phyloP scores from a whole-genome alignment of 495 filamentous ascomycete genomes.

The Aspergillus carlsbadensis region DNA sequence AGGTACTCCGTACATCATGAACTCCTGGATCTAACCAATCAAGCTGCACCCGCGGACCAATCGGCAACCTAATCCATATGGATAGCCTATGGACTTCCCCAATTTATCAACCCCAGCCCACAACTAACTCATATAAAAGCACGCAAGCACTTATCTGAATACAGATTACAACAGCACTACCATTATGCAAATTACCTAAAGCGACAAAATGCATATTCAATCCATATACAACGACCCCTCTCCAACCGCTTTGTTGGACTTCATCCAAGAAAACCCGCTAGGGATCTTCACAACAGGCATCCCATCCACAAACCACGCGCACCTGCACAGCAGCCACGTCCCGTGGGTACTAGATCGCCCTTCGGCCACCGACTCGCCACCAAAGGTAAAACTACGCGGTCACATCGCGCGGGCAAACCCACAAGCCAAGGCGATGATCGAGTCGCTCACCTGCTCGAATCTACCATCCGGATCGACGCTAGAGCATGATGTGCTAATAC shows the following conservation, averaged over 20 bases:
- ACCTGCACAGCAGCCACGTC: conserved; percentile 53
- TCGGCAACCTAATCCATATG: too few species aligned
- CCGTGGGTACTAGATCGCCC: conserved; percentile 49
- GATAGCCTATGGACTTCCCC: too few species aligned
- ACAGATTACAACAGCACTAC: too few species aligned
- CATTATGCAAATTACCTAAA: too few species aligned
- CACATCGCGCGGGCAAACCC: conserved; percentile 56
- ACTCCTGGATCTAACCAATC: too few species aligned
- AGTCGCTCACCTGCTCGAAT: conserved; percentile 26
- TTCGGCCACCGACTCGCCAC: conserved; percentile 20
- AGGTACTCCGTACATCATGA: too few species aligned
- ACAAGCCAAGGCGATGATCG: conserved; percentile 52
- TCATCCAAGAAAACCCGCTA: conserved; percentile 51
- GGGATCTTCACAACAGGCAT: conserved; percentile 56
- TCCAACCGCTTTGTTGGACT: background rate
- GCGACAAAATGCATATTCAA: too few species aligned
- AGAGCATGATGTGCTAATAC: conserved; percentile 36
- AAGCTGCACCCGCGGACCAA: too few species aligned
- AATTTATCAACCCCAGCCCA: too few species aligned
- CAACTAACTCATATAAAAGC: too few species aligned
- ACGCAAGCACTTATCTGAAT: too few species aligned
- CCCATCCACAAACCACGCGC: conserved; percentile 36
- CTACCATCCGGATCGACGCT: conserved; percentile 14
- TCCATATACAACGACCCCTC: too few species aligned
- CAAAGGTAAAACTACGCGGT: conserved; percentile 40